Percentiles rank a stretch among this genome's conserved stretches.
phyloP scores from a whole-genome alignment of 805 yeast species.

The Hermanozyma aechmeae region DNA sequence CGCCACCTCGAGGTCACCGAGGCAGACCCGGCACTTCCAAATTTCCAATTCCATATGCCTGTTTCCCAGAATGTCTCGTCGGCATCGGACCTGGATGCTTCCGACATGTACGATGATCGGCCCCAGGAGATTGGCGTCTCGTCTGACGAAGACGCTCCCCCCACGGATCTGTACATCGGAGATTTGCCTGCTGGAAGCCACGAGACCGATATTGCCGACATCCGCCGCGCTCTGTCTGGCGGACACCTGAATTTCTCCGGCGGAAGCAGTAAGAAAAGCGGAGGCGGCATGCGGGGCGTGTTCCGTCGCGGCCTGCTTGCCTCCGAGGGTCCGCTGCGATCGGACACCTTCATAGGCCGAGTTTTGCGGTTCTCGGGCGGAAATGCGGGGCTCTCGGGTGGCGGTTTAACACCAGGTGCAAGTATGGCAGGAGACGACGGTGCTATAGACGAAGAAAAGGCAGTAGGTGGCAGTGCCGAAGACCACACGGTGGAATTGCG shows the following conservation, averaged over 20 bases:
- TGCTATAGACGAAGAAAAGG: slow-evolving; percentile 14
- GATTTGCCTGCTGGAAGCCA: not conserved
- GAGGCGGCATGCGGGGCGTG: slow-evolving; percentile 17
- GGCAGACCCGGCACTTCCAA: too few species aligned
- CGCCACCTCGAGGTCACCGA: too few species aligned
- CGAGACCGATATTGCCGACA: slow-evolving; percentile 9
- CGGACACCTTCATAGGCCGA: slow-evolving; percentile 32
- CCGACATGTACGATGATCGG: too few species aligned
- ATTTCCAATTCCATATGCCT: too few species aligned
- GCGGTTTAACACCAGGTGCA: slow-evolving; percentile 36
- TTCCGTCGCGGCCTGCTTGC: slow-evolving; percentile 27
- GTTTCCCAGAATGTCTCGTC: too few species aligned
- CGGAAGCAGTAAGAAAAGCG: too few species aligned
- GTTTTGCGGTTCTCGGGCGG: slow-evolving; percentile 18
- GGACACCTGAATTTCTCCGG: too few species aligned
- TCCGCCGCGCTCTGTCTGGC: slow-evolving; percentile 3
- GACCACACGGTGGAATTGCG: slow-evolving; percentile 37
- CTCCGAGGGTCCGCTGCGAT: slow-evolving; percentile 19
- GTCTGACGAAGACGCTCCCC: slow-evolving; percentile 6
- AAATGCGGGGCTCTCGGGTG: slow-evolving; percentile 24
- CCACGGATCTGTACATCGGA: not conserved
- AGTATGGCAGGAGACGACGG: slow-evolving; percentile 9
- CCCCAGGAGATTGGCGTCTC: slow-evolving; percentile 8
- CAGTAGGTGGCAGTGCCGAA: slow-evolving; percentile 9
- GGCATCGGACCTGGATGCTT: too few species aligned